Evolutionary conservation across 352 stramenopile genomes (phyloP).

Genomic region (Salisapilia sapeloensis): DNA sequence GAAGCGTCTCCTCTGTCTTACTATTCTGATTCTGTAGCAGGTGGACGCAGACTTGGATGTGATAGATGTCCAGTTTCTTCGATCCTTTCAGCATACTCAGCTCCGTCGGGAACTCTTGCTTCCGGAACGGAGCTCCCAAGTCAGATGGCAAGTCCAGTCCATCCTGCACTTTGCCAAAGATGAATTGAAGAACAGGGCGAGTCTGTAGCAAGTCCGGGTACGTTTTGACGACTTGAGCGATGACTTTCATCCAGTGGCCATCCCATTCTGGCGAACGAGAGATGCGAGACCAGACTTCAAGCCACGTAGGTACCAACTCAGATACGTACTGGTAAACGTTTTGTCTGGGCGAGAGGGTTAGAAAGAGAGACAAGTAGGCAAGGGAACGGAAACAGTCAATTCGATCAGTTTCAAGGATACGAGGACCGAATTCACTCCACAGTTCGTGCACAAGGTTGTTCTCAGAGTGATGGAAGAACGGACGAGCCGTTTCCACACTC

Average conservation of each 20-base stretch:
- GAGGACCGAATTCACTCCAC: conserved; percentile 21
- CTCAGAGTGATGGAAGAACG: conserved; percentile 14
- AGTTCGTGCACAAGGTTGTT: conserved; percentile 18
- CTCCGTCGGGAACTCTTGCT: conserved; percentile 28
- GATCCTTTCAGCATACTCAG: conserved; percentile 28
- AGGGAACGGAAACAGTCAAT: conserved; percentile 40
- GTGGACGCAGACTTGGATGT: conserved; percentile 34
- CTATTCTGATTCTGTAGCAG: conserved; percentile 13
- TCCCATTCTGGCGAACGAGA: conserved; percentile 43
- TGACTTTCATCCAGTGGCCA: conserved; percentile 53
- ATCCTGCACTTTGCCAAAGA: conserved; percentile 55
- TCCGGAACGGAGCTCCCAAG: conserved; percentile 40
- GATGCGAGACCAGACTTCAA: conserved; percentile 31
- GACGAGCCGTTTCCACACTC: conserved; percentile 27
- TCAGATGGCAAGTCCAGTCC: conserved; percentile 43
- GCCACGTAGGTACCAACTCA: conserved; percentile 29
- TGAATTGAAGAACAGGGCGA: conserved; percentile 22
- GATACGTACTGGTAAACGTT: conserved; percentile 5
- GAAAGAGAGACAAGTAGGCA: conserved; percentile 40
- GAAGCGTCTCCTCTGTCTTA: conserved; percentile 1
- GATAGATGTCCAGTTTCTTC: conserved; percentile 35
- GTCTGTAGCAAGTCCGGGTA: conserved; percentile 12
- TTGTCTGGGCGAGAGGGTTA: conserved; percentile 4
- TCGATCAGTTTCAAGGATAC: conserved; percentile 21
- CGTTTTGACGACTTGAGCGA: conserved; percentile 37